phyloP scores from a whole-genome alignment of 225 moss, liverwort and hornwort species.

The Bryoerythrophyllum caledonicum region DNA sequence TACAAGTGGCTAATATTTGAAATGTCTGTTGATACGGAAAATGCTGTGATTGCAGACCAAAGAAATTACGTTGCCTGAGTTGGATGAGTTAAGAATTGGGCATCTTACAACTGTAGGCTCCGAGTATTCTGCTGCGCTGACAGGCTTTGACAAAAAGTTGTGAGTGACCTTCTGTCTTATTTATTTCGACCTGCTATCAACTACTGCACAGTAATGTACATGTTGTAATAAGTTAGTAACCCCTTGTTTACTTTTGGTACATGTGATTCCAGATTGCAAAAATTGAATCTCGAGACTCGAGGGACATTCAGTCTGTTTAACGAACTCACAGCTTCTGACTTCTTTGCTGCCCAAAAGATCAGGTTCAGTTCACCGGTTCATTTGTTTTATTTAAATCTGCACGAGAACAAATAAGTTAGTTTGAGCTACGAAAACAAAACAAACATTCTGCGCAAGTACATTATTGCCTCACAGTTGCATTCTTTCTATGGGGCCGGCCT shows the following conservation, averaged over 20 bases:
- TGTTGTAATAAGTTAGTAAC: background rate
- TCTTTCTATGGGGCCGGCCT: background rate
- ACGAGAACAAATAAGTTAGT: background rate
- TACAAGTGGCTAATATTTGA: constrained; percentile 2
- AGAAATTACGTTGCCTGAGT: constrained; percentile 76
- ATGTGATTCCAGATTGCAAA: constrained; percentile 49
- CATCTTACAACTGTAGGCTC: constrained; percentile 65
- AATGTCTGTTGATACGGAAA: constrained; percentile 3
- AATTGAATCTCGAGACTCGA: constrained; percentile 62
- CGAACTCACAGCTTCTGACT: constrained; percentile 54
- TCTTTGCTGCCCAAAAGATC: constrained; percentile 64
- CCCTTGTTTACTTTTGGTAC: background rate
- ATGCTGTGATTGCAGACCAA: constrained; percentile 55
- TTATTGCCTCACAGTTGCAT: background rate
- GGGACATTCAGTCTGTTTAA: constrained; percentile 62
- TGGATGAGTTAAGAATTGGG: constrained; percentile 71
- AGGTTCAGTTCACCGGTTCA: constrained; percentile 42
- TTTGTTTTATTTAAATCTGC: background rate
- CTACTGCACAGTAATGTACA: background rate
- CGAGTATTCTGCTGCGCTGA: constrained; percentile 60
- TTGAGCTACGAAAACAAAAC: background rate
- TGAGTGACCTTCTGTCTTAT: constrained; percentile 34
- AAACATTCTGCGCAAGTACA: background rate
- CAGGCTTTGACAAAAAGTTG: constrained; percentile 63
- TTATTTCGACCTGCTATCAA: background rate